These are phyloP conservation scores for Conidiobolus incongruus DNA, from an alignment of 371 early-diverging fungal genomes.

Conservation along the genomic window DNA sequence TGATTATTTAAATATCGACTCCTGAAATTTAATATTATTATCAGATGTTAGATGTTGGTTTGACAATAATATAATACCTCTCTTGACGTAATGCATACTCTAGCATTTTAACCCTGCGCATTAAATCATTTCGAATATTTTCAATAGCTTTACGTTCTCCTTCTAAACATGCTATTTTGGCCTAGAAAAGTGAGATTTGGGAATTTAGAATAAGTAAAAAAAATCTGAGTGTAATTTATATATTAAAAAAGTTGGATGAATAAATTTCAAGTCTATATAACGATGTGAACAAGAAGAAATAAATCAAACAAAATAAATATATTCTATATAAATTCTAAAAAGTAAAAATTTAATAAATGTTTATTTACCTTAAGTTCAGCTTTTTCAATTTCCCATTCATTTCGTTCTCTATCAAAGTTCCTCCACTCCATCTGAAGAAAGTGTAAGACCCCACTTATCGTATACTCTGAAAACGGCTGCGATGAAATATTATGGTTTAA, in stretches of 20 bases:
- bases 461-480: constrained; percentile 16
- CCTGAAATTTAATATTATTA: too few relatives aligned
- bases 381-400: constrained; percentile 71
- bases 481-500: too few relatives aligned
- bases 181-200: constrained; percentile 12
- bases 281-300: neutral
- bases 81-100: constrained; percentile 62
- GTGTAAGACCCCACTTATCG: constrained; percentile 64
- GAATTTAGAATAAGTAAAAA: neutral
- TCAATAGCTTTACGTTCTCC: constrained; percentile 65
- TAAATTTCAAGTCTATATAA: neutral
- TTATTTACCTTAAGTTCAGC: constrained; percentile 49
- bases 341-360: neutral
- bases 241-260: too few relatives aligned
- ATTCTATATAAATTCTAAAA: neutral
- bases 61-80: constrained; percentile 15
- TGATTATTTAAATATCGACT: neutral
- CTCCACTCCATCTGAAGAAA: constrained; percentile 72
- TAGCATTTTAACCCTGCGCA: constrained; percentile 69
- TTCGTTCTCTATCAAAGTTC: constrained; percentile 62
- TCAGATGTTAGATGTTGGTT: too few relatives aligned
- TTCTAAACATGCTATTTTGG: constrained; percentile 53
- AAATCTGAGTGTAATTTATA: too few relatives aligned
- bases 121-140: constrained; percentile 44
- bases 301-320: neutral